Conservation (phyloP, 805 yeast species). For the Zygosaccharomyces lentus region DNA sequence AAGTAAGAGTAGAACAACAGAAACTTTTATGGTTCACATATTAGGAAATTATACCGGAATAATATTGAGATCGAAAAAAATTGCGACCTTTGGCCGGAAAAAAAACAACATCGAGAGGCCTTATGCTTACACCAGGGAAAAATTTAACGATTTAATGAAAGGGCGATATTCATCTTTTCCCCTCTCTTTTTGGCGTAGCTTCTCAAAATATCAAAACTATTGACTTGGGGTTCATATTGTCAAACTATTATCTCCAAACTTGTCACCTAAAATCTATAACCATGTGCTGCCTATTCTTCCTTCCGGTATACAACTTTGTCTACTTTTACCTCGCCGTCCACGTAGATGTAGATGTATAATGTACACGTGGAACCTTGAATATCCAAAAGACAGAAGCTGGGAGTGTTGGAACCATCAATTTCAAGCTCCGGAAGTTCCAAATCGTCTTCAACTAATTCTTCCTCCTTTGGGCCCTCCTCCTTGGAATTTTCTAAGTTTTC, state of each 20-base stretch:
- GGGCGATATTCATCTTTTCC: too few species aligned
- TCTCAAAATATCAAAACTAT: too few species aligned
- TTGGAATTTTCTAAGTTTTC: not conserved
- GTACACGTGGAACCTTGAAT: constrained; percentile 76
- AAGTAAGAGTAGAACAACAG: too few species aligned
- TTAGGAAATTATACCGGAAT: too few species aligned
- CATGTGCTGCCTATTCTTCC: constrained; percentile 23
- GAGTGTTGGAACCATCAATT: constrained; percentile 43
- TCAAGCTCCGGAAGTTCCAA: constrained; percentile 24
- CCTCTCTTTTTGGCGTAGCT: not conserved
- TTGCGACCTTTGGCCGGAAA: too few species aligned
- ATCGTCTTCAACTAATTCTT: constrained; percentile 20
- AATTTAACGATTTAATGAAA: too few species aligned
- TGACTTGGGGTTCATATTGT: too few species aligned
- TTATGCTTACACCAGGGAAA: too few species aligned
- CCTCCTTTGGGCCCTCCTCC: constrained; percentile 14
- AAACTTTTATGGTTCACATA: too few species aligned
- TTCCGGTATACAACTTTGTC: constrained; percentile 75
- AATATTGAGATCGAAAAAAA: too few species aligned
- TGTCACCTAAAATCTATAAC: constrained; percentile 3
- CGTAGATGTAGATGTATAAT: constrained; percentile 75
- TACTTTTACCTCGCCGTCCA: constrained; percentile 81
- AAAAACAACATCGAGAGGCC: too few species aligned
- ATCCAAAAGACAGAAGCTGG: constrained; percentile 86
- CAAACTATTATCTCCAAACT: not conserved